Evolutionary conservation across 805 yeast genomes (phyloP), one percentile per base, ranked within the genome.

Genomic region (Candida insectorum): DNA sequence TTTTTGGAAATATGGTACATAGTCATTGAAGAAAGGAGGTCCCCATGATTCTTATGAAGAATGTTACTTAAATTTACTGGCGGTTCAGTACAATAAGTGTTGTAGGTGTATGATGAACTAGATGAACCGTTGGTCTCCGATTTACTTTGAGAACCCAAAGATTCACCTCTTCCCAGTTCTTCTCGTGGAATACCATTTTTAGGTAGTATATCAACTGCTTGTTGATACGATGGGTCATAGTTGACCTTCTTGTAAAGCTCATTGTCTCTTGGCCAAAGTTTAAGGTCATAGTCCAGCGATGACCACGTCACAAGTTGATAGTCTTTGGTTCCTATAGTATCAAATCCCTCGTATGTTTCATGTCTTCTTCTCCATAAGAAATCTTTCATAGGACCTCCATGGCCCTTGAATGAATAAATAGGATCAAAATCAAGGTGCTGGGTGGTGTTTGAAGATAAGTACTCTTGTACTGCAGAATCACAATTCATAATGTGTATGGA

Each of bases 261-360:
- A n/a, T 59, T 61, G 31, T 56, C 62, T 33, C 50, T 57, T 0
- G 87, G 83, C 97, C 97, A 91, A 30, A 89, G 59, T 40, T 89
- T 69, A 38, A 93, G 62, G 51, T 86, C 95, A 45, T 80, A 76
- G 52, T 93, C 97, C 40, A 52, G 62, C 32, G 85, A 79, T 1
- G 95, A 81, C 97, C 97, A 91, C 0, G 97, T 86, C 1, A 93
- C 91, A 31, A 93, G 57, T 55, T 93, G 97, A 51, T 77, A 93
- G 39, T 89, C 96, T 34, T 91, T 67, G 60, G 85, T 87, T 45
- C 79, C 81, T 10, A 73, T 48, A 27, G 65, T 64, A 3, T 65
- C 54, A 36, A 78, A 74, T 23, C 87, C 68, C 24, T 48, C 54
- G 30, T 64, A 65, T 4, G 33, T 34, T 23, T 55, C 66, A 30